These are phyloP conservation scores for Scheffersomyces segobiensis DNA, from an alignment of 1,139 yeast species.

Conservation along the genomic window DNA sequence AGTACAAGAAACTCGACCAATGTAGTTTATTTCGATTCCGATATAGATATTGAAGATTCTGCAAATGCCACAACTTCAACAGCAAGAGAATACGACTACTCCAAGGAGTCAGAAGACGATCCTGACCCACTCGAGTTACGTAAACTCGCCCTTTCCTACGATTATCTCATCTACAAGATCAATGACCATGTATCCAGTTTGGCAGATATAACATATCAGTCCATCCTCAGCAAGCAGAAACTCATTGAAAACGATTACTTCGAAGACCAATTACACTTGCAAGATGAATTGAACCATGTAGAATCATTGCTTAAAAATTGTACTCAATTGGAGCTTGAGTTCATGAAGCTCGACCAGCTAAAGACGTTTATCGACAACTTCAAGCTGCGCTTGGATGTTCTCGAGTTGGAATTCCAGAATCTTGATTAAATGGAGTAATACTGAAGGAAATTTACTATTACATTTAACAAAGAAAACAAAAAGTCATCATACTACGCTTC, in stretches of 20 bases:
- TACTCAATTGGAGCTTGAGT: constrained; percentile 58
- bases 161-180: constrained; percentile 61
- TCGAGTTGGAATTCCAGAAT: constrained; percentile 26
- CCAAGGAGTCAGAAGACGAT: constrained; percentile 25
- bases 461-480: background rate
- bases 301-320: constrained; percentile 49
- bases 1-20: background rate
- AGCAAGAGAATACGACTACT: background rate
- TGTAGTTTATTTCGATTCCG: background rate
- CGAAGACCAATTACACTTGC: constrained; percentile 35
- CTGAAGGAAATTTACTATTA: background rate
- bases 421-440: background rate
- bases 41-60: background rate
- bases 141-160: constrained; percentile 59
- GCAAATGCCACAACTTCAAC: background rate
- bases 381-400: constrained; percentile 24
- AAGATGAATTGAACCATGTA: constrained; percentile 43
- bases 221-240: constrained; percentile 29
- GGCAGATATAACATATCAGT: constrained; percentile 34
- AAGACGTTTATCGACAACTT: constrained; percentile 47
- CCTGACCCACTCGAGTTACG: constrained; percentile 64
- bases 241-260: constrained; percentile 36
- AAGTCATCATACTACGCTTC: background rate
- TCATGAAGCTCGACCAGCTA: constrained; percentile 69
- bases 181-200: constrained; percentile 50